Conservation (phyloP, 495 filamentous ascomycete species). For the Cetradonia linearis region DNA sequence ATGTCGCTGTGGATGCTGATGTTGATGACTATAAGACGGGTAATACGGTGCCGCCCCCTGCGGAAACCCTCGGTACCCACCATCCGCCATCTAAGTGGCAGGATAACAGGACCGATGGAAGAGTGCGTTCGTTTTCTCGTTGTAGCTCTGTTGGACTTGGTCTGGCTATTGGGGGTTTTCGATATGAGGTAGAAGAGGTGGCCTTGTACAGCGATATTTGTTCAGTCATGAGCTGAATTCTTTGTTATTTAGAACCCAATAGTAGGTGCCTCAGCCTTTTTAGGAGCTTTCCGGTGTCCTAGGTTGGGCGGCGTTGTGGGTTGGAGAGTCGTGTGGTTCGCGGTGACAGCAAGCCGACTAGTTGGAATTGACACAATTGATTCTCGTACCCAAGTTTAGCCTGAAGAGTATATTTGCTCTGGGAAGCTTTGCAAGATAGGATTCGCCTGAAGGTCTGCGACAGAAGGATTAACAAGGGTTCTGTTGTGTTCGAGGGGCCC, state of each 20-base stretch:
- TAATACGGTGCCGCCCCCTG: constrained; percentile 57
- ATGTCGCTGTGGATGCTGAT: constrained; percentile 39
- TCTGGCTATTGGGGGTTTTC: constrained; percentile 3
- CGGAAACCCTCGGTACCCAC: constrained; percentile 54
- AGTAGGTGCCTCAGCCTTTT: not conserved
- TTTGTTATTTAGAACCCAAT: not conserved
- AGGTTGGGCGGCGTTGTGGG: not conserved
- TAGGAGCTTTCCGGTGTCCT: not conserved
- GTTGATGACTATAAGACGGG: constrained; percentile 44
- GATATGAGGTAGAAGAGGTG: constrained; percentile 3
- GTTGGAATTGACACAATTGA: not conserved
- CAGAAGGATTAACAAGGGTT: not conserved
- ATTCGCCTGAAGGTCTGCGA: not conserved
- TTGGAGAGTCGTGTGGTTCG: not conserved
- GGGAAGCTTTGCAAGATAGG: not conserved
- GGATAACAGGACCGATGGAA: constrained; percentile 33
- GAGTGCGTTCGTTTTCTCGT: not conserved
- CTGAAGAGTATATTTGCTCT: not conserved
- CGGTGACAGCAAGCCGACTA: not conserved
- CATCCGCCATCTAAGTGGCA: constrained; percentile 73
- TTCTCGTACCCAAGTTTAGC: not conserved
- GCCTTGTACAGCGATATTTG: constrained; percentile 7
- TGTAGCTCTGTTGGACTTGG: not conserved
- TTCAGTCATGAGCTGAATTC: constrained; percentile 12
- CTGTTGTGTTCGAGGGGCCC: not conserved